A percentile compares a stretch with the other conserved stretches of the same genome.
These are phyloP conservation scores for Edaphochlamys debaryana DNA, from an alignment of 139 green algal genomes.

Conservation along the genomic window DNA sequence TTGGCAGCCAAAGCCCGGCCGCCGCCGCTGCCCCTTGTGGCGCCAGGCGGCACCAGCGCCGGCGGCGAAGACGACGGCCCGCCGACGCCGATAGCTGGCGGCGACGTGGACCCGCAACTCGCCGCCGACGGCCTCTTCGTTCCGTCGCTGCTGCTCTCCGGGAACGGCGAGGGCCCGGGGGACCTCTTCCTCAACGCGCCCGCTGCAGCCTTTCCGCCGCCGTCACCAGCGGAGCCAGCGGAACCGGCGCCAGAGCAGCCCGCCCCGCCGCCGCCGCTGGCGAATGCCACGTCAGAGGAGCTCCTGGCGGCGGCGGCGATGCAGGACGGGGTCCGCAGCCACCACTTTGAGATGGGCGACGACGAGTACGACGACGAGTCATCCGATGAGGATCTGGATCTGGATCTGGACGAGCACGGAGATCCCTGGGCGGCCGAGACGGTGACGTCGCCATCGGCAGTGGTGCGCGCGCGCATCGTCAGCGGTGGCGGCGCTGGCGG, in stretches of 20 bases:
- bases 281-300: too few relatives aligned
- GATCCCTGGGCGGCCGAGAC: neutral
- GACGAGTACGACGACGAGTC: too few relatives aligned
- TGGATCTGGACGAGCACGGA: neutral
- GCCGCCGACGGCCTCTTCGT: conserved; percentile 14
- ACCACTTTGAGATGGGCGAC: too few relatives aligned
- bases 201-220: too few relatives aligned
- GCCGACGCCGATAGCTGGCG: neutral
- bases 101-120: neutral
- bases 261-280: too few relatives aligned
- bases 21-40: neutral
- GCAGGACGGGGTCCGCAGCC: neutral
- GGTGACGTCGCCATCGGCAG: too few relatives aligned
- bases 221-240: too few relatives aligned
- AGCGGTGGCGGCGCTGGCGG: neutral
- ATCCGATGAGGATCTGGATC: neutral
- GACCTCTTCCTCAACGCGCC: too few relatives aligned
- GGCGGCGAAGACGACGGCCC: neutral
- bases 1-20: neutral
- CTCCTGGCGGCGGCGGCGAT: too few relatives aligned
- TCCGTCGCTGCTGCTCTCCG: neutral
- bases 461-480: neutral
- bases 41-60: neutral
- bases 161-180: too few relatives aligned
- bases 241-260: too few relatives aligned